Conservation (phyloP, 2,329 filamentous ascomycete genomes). For the Calonectria pteridis region DNA sequence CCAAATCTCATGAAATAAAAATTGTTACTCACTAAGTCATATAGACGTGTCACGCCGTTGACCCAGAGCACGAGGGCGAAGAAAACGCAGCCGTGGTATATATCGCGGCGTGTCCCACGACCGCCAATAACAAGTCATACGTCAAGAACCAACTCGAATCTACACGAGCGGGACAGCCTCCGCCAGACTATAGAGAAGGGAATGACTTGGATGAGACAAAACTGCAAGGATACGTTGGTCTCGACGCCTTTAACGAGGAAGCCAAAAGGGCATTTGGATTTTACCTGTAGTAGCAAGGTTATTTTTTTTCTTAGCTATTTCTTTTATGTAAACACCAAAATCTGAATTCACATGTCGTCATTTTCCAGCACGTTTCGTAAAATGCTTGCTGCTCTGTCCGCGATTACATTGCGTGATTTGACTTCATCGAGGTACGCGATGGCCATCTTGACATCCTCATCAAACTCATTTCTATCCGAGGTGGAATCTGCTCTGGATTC, state of each 20-base stretch:
- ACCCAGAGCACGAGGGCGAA: conserved; percentile 51
- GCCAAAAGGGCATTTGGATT: conserved; percentile 29
- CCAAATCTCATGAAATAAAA: too few species aligned
- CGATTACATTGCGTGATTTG: conserved; percentile 19
- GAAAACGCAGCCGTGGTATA: conserved; percentile 51
- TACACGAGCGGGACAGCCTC: conserved; percentile 19
- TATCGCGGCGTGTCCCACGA: conserved; percentile 52
- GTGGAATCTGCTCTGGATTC: conserved; percentile 1
- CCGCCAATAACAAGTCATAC: conserved; percentile 40
- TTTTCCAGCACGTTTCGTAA: not conserved
- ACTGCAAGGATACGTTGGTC: conserved; percentile 28
- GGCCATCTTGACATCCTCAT: conserved; percentile 10
- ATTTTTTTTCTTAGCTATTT: not conserved
- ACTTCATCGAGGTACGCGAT: conserved; percentile 18
- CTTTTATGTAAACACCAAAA: not conserved
- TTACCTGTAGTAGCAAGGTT: not conserved
- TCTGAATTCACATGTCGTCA: not conserved
- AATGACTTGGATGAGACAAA: conserved; percentile 26
- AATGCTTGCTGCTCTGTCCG: conserved; percentile 7
- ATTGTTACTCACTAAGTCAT: not conserved
- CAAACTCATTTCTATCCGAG: not conserved
- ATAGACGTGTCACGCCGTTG: conserved; percentile 54
- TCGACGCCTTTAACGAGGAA: conserved; percentile 17
- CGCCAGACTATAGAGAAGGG: conserved; percentile 18
- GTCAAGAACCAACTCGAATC: conserved; percentile 35